Percentiles rank a stretch among this genome's conserved stretches.
These are phyloP conservation scores for Paecilomyces dactylethromorphus DNA, from an alignment of 2,329 filamentous ascomycete genomes.

Conservation along the genomic window DNA sequence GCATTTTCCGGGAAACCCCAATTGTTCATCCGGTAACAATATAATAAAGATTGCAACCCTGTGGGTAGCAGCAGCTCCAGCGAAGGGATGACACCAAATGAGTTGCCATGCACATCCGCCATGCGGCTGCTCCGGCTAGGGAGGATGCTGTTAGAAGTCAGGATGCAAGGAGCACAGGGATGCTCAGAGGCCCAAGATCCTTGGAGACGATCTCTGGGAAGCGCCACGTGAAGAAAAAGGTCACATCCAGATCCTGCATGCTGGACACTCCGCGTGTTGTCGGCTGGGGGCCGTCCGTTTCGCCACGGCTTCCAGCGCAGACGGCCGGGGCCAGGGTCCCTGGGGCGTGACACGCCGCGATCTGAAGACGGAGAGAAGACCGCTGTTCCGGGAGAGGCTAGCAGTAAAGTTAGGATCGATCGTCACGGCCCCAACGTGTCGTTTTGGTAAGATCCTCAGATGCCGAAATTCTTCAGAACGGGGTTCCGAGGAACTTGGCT, in stretches of 20 bases:
- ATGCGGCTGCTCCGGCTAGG: background rate
- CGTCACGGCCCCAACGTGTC: background rate
- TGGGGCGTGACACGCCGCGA: background rate
- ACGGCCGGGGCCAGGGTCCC: background rate
- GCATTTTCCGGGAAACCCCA: background rate
- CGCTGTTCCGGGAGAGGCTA: background rate
- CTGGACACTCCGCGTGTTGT: background rate
- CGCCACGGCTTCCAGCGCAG: background rate
- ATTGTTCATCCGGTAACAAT: background rate
- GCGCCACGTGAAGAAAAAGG: background rate
- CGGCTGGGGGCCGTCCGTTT: background rate
- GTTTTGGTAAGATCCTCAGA: background rate
- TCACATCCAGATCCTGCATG: background rate
- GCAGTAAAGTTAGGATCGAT: background rate
- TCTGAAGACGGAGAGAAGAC: background rate
- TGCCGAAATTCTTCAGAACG: background rate
- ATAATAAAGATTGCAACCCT: background rate
- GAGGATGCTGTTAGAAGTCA: background rate
- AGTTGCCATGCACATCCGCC: background rate
- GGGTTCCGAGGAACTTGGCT: background rate
- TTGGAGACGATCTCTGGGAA: background rate
- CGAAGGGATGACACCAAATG: background rate
- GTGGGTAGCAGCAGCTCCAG: background rate
- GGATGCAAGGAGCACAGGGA: background rate
- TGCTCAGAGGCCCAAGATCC: background rate